These are phyloP conservation scores for Elsinoe batatas DNA, from an alignment of 2,329 filamentous ascomycete genomes.

Conservation along the genomic window DNA sequence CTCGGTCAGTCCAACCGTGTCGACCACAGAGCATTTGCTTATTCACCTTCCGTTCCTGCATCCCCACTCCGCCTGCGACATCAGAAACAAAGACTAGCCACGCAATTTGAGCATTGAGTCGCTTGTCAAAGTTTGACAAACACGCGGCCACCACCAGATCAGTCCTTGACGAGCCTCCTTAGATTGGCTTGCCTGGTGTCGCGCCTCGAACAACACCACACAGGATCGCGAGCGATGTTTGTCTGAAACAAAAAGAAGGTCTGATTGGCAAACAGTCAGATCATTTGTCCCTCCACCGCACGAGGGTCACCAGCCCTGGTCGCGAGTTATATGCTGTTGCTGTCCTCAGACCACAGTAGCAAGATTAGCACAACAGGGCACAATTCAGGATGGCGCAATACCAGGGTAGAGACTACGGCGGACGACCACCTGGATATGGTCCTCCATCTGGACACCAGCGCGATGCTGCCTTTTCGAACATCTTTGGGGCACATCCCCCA, in stretches of 20 bases:
- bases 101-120: constrained; percentile 1
- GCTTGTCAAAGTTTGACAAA: constrained; percentile 5
- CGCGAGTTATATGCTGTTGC: constrained; percentile 9
- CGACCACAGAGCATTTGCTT: constrained; percentile 7
- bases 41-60: constrained; percentile 4
- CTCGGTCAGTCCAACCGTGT: constrained; percentile 3
- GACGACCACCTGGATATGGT: constrained; percentile 43
- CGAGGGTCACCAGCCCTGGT: background rate
- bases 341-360: background rate
- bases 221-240: constrained; percentile 4
- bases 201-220: background rate
- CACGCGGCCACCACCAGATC: constrained; percentile 10
- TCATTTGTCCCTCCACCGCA: background rate
- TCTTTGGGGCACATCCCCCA: constrained; percentile 80
- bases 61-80: background rate
- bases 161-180: constrained; percentile 4
- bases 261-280: constrained; percentile 7
- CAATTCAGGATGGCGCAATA: constrained; percentile 51
- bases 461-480: constrained; percentile 92
- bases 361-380: background rate
- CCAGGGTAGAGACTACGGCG: constrained; percentile 47
- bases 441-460: constrained; percentile 54
- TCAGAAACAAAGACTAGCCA: constrained; percentile 1
- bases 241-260: background rate
- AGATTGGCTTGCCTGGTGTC: background rate